A percentile compares a stretch with the other conserved stretches of the same genome.
Evolutionary conservation across 805 yeast species (phyloP).

Genomic region (Candida vaughaniae): DNA sequence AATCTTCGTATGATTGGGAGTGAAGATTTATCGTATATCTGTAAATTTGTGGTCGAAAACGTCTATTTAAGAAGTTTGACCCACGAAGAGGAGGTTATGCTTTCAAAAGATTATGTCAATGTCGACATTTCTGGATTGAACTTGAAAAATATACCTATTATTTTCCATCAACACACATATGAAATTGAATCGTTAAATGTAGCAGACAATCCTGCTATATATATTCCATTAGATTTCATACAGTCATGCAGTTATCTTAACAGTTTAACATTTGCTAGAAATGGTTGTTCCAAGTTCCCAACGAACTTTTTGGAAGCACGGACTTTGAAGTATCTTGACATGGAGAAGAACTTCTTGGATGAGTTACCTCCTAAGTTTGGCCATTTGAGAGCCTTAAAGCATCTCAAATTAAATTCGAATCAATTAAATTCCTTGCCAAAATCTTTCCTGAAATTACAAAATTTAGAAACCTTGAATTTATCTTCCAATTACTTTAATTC

Average conservation of each 20-base stretch:
- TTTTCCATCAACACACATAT: constrained; percentile 74
- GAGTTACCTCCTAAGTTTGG: constrained; percentile 58
- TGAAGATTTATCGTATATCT: constrained; percentile 77
- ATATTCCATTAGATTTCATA: constrained; percentile 80
- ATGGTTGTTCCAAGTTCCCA: constrained; percentile 76
- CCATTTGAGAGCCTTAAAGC: constrained; percentile 52
- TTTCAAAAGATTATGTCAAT: constrained; percentile 64
- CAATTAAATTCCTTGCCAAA: constrained; percentile 63
- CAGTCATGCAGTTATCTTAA: constrained; percentile 75
- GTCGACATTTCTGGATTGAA: constrained; percentile 73
- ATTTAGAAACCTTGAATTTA: constrained; percentile 62
- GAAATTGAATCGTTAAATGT: constrained; percentile 82
- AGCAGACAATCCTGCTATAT: constrained; percentile 82
- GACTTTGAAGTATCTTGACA: constrained; percentile 62
- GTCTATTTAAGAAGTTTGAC: constrained; percentile 59
- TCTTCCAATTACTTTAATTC: constrained; percentile 69
- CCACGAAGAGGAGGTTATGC: constrained; percentile 67
- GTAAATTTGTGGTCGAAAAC: constrained; percentile 73
- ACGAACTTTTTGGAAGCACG: constrained; percentile 67
- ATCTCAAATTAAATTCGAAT: constrained; percentile 72
- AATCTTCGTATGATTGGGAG: constrained; percentile 75
- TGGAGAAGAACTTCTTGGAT: constrained; percentile 77
- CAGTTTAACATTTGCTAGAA: constrained; percentile 65
- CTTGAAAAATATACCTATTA: constrained; percentile 80
- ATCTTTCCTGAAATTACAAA: constrained; percentile 53